phyloP scores from a whole-genome alignment of 2,329 filamentous ascomycete genomes.

The Phaeophleospora eucalypticola region DNA sequence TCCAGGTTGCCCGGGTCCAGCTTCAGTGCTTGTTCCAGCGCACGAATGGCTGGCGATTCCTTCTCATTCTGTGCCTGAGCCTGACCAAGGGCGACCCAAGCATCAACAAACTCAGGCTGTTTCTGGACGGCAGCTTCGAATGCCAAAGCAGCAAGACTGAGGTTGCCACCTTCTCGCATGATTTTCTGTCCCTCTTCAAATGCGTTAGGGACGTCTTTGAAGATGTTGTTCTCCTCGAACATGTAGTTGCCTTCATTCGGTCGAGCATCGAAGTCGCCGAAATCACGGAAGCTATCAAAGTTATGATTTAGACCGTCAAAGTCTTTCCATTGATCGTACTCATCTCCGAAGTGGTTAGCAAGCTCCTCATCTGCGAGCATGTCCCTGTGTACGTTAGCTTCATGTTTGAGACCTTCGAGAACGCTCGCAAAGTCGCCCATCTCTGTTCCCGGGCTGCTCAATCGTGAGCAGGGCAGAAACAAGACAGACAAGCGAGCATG shows the following conservation, averaged over 20 bases:
- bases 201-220: conserved; percentile 73
- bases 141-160: conserved; percentile 86
- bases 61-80: conserved; percentile 98
- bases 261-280: conserved; percentile 34
- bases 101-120: conserved; percentile 79
- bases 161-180: conserved; percentile 87
- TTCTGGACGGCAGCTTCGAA: conserved; percentile 96
- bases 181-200: conserved; percentile 93
- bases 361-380: conserved; percentile 65
- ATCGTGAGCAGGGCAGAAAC: conserved; percentile 13
- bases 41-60: conserved; percentile 90
- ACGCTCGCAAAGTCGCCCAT: conserved; percentile 87
- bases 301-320: conserved; percentile 69
- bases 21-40: conserved; percentile 84
- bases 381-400: conserved; percentile 61
- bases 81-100: conserved; percentile 87
- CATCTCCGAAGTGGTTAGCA: conserved; percentile 63
- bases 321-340: conserved; percentile 68
- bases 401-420: conserved; percentile 76
- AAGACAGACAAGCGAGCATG: background rate
- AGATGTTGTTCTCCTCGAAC: conserved; percentile 92
- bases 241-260: conserved; percentile 75
- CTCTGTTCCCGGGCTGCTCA: conserved; percentile 60
- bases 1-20: conserved; percentile 81
- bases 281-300: conserved; percentile 56